A percentile compares a stretch with the other conserved stretches of the same genome.
Evolutionary conservation across 1,284 basidiomycete species (phyloP).

Genomic region (Amylostereum chailletii): DNA sequence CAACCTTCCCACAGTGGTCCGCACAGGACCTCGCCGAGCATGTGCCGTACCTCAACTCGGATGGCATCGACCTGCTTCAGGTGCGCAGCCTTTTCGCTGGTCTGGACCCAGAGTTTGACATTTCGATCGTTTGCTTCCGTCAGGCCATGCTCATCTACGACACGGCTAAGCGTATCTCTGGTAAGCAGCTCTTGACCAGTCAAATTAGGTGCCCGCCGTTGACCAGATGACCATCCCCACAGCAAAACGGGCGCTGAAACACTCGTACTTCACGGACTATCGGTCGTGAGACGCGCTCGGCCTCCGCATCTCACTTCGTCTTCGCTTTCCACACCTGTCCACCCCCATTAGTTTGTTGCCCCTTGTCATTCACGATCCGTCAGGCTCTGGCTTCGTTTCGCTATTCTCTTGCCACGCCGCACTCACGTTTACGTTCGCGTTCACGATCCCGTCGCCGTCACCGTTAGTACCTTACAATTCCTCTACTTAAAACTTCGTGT

Average conservation of each 20-base stretch:
- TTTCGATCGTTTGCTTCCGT: slow-evolving; percentile 14
- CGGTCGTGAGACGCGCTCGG: slow-evolving; percentile 13
- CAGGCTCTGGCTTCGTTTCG: too few relatives aligned
- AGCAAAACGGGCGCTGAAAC: slow-evolving; percentile 82
- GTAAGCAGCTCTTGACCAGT: slow-evolving; percentile 31
- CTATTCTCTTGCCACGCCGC: too few relatives aligned
- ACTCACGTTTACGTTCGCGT: too few relatives aligned
- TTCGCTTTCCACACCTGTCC: background rate
- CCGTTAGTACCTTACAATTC: too few relatives aligned
- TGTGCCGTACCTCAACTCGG: slow-evolving; percentile 62
- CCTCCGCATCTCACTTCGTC: background rate
- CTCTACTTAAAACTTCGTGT: too few relatives aligned
- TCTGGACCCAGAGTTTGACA: background rate
- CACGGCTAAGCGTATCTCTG: slow-evolving; percentile 89
- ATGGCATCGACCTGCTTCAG: slow-evolving; percentile 73
- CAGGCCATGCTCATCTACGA: slow-evolving; percentile 86
- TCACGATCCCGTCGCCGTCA: too few relatives aligned
- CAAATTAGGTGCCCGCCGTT: background rate
- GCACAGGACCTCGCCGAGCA: slow-evolving; percentile 57
- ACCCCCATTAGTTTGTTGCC: background rate
- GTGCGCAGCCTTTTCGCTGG: slow-evolving; percentile 27
- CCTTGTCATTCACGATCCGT: too few relatives aligned
- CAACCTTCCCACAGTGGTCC: slow-evolving; percentile 94
- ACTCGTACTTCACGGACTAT: slow-evolving; percentile 73
- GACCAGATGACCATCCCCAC: background rate